phyloP scores from a whole-genome alignment of 2,329 filamentous ascomycete genomes.

The Pseudogymnoascus sp. region DNA sequence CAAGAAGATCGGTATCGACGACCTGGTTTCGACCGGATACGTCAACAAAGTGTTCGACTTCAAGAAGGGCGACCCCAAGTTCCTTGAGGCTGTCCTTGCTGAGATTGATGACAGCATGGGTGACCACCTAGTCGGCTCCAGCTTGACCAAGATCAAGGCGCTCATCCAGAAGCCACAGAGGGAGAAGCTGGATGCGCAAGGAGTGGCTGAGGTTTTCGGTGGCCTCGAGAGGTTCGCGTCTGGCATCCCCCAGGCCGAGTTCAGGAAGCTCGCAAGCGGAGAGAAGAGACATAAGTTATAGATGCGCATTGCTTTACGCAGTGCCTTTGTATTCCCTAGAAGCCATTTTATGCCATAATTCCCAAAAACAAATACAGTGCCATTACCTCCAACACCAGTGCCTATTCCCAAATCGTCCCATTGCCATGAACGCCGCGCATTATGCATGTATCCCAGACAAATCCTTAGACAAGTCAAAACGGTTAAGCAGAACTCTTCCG shows the following conservation, averaged over 20 bases:
- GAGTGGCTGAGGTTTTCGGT: slow-evolving; percentile 76
- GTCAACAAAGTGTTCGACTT: slow-evolving; percentile 73
- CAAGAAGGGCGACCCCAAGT: slow-evolving; percentile 58
- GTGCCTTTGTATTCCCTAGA: slow-evolving; percentile 8
- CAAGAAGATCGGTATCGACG: slow-evolving; percentile 63
- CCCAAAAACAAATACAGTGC: slow-evolving; percentile 8
- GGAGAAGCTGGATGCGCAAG: slow-evolving; percentile 67
- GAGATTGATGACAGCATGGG: slow-evolving; percentile 81
- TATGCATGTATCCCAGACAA: neutral
- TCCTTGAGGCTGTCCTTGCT: slow-evolving; percentile 61
- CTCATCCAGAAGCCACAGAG: slow-evolving; percentile 68
- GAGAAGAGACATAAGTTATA: slow-evolving; percentile 94
- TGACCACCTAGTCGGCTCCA: slow-evolving; percentile 69
- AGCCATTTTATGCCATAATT: neutral
- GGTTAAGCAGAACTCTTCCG: neutral
- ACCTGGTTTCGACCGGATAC: slow-evolving; percentile 70
- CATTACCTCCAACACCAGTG: slow-evolving; percentile 2
- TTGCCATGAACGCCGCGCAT: slow-evolving; percentile 1
- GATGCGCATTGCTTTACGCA: slow-evolving; percentile 10
- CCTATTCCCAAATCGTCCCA: neutral
- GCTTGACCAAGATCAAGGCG: slow-evolving; percentile 76
- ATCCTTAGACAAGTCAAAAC: neutral
- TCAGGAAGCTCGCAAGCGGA: slow-evolving; percentile 73
- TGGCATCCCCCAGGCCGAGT: slow-evolving; percentile 75
- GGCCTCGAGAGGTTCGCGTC: slow-evolving; percentile 67